Conservation (phyloP, 768 basidiomycete species). For the Pleurotus ostreatus region DNA sequence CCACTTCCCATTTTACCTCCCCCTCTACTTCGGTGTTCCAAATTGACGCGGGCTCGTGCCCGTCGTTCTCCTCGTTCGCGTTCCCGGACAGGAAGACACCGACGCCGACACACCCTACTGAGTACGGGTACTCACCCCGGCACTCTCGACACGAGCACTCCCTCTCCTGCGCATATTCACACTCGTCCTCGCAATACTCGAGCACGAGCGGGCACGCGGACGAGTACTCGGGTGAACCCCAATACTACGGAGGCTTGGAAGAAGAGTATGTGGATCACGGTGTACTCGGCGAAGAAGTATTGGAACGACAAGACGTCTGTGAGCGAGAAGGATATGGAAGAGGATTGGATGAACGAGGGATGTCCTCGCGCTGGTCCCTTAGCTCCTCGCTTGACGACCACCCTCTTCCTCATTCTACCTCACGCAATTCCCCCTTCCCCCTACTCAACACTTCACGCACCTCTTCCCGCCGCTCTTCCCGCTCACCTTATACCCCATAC, state of each 20-base stretch:
- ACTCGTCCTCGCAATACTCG: not conserved
- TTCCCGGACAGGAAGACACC: not conserved
- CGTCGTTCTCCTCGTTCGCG: not conserved
- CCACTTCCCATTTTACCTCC: not conserved
- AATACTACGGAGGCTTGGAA: not conserved
- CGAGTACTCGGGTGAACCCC: not conserved
- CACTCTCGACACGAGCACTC: no score
- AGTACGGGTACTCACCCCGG: no score
- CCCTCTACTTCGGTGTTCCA: not conserved
- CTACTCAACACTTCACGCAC: no score
- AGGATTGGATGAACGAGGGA: not conserved
- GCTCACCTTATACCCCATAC: no score
- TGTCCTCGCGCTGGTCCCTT: slow-evolving; percentile 2
- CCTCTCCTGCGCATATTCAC: not conserved
- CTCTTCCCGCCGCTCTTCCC: no score
- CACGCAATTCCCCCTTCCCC: not conserved
- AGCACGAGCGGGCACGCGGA: not conserved
- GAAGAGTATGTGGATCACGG: not conserved
- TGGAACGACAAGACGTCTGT: not conserved
- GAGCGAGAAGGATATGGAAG: not conserved
- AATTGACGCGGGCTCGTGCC: not conserved
- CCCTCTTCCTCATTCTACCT: not conserved
- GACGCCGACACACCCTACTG: not conserved
- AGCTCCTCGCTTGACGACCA: not conserved
- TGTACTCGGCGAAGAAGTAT: not conserved